Base-by-base conservation (phyloP, 2,329 filamentous ascomycete species). In the Emergomyces pasteurianus region DNA sequence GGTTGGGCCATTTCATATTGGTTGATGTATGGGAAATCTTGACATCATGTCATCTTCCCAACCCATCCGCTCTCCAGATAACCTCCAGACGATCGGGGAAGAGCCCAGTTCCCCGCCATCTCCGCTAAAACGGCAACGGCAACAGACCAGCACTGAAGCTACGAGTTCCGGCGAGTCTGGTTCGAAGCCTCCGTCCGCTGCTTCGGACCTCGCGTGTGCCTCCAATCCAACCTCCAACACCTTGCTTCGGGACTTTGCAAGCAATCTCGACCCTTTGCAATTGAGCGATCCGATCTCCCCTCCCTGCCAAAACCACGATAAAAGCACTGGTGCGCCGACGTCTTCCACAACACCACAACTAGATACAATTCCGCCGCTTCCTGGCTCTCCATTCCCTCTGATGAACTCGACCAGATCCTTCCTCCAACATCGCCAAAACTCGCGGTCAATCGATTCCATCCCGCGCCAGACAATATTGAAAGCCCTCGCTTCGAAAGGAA, bases 391-490 rank as follows among this genome's bases (percentile, higher is more conserved):
- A 1, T 7, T 67, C 72, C n/a, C 66, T 71, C 68, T 70, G 34
- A 67, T 77, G 38, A 74, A 64, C 63, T 64, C 73, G 49, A 70
- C 72, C 46, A 71, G 70, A 63, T 66, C 71, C 61, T 66, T 72
- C 61, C 64, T 70, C 61, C 68, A 71, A 64, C 80, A 80, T 65
- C 78, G 75, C 58, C 81, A 79, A 71, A 79, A 76, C 72, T 74
- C 77, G 18, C 77, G 79, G 38, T 87, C 86, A 12, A 80, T 83
- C 70, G 87, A 89, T 68, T 80, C 80, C 55, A 79, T 92, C 65
- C 88, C 89, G 14, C 85, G 85, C 64, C 89, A 92, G 75, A 92
- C 89, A 60, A 85, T 91, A 69, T 84, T 92, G 78, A 92, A 94
- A 77, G 89, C 88, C 6, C 76, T 92, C 66, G 87, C 87, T 60